phyloP scores from a whole-genome alignment of 2,329 filamentous ascomycete genomes.

The Pseudopyricularia cyperi region DNA sequence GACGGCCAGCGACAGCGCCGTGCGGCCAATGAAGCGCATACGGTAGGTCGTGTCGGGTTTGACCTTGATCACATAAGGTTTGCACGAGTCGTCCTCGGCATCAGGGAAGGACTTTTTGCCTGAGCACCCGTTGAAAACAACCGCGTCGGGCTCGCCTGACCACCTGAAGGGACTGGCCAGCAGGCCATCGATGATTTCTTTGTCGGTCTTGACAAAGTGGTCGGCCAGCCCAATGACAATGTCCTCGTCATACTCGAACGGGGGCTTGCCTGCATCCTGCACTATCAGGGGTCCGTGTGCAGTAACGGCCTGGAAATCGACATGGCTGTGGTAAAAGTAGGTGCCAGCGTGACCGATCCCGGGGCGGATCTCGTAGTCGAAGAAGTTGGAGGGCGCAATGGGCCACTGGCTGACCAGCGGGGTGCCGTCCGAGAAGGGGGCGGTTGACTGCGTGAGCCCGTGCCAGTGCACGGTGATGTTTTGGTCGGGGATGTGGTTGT shows the following conservation, averaged over 20 bases:
- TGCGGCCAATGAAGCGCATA: constrained; percentile 44
- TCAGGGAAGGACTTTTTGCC: constrained; percentile 22
- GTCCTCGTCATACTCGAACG: constrained; percentile 51
- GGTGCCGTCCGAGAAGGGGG: constrained; percentile 52
- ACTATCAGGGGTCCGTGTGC: constrained; percentile 46
- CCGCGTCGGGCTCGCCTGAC: constrained; percentile 43
- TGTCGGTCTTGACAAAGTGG: constrained; percentile 41
- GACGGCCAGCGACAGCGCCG: constrained; percentile 14
- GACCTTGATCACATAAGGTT: constrained; percentile 40
- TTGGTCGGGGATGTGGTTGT: constrained; percentile 37
- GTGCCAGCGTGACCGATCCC: constrained; percentile 41
- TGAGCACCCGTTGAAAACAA: constrained; percentile 44
- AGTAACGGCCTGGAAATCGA: constrained; percentile 48
- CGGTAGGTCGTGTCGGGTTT: constrained; percentile 48
- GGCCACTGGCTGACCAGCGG: constrained; percentile 52
- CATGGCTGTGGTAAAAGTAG: constrained; percentile 32
- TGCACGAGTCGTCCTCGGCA: constrained; percentile 21
- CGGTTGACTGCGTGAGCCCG: constrained; percentile 43
- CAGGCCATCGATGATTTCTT: constrained; percentile 35
- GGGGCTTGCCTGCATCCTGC: constrained; percentile 29
- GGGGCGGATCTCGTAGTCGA: constrained; percentile 52
- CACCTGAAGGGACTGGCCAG: constrained; percentile 35
- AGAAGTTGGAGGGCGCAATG: constrained; percentile 46
- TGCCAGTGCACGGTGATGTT: constrained; percentile 60
- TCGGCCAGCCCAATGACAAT: constrained; percentile 41